phyloP scores from a whole-genome alignment of 306 rosid genomes.

The Cyamopsis tetragonoloba region DNA sequence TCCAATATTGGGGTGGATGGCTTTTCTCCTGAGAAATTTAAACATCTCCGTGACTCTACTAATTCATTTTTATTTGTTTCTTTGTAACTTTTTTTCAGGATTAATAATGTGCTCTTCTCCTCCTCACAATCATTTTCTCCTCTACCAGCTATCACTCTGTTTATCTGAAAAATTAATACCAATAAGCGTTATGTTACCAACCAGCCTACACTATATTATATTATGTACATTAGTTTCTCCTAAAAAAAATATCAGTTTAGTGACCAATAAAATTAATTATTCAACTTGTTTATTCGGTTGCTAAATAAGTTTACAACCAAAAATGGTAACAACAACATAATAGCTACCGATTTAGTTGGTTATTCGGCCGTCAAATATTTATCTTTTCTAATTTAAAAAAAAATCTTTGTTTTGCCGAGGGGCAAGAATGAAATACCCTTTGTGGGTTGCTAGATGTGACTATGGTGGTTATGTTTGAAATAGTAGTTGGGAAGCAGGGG shows the following conservation, averaged over 20 bases:
- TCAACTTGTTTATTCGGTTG: too few relatives aligned
- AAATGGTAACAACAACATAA: too few relatives aligned
- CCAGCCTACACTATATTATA: background rate
- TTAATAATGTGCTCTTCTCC: background rate
- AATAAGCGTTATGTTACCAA: background rate
- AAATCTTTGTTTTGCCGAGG: too few relatives aligned
- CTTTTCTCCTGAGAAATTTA: conserved; percentile 55
- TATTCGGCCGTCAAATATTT: too few relatives aligned
- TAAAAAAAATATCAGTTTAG: too few relatives aligned
- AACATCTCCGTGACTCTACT: background rate
- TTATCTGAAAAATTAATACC: conserved; percentile 30
- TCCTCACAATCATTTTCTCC: conserved; percentile 10
- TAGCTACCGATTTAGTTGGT: too few relatives aligned
- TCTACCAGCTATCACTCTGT: conserved; percentile 14
- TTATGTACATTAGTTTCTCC: too few relatives aligned
- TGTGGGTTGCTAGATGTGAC: background rate
- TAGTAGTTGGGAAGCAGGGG: background rate
- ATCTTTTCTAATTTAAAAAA: too few relatives aligned
- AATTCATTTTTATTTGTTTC: background rate
- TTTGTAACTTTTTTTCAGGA: background rate
- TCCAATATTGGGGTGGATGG: conserved; percentile 62
- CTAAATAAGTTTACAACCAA: too few relatives aligned
- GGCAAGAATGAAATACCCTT: conserved; percentile 27
- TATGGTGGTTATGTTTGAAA: conserved; percentile 7
- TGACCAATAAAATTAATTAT: too few relatives aligned